Evolutionary conservation across 441 rosid species (phyloP), one percentile per base, ranked within the genome.

Genomic region (Dalechampia spathulata): DNA sequence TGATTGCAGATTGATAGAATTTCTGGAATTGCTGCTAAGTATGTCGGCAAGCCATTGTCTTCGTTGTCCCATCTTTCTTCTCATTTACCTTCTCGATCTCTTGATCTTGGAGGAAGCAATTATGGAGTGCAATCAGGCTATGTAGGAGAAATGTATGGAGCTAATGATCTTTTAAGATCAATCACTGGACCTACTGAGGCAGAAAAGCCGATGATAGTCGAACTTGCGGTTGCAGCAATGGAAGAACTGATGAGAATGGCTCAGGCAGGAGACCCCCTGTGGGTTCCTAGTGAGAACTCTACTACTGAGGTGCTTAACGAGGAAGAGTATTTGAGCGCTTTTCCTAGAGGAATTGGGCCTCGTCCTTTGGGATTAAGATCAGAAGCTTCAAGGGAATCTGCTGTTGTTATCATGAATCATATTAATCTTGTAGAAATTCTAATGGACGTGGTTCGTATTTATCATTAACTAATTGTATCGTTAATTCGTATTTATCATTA

Each of bases 161-260:
- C 85, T 16, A 70, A 78, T 17, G 95, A 81, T 58, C 72, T 83
- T 52, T 39, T 87, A 49, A 73, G 87, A 57, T 72, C 93, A 43
- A 70, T 86, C 26, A 36, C 78, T 12, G 81, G 83, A 0, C 93
- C 96, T 41, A 72, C 75, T 5, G 97, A 87, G 67, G 82, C 92
- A 0, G 99, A 93, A 47, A 90, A 93, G 78, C 95, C 96, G 2
- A 66, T 93, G 78, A 90, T 90, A 14, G 82, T 93, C 23, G 97
- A 93, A 79, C 80, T 90, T 34, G 99, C 97, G 0, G 97, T 90
- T 55, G 87, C 97, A 1, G 99, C 97, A 37, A 93, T 93, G 99
- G 99, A 93, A 67, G 99, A 93, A 44, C 79, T 93, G 8, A 67
- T 83, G 62, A 76, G 89, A 66, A 90, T 87, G 96, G 95, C 82